A percentile compares a stretch with the other conserved stretches of the same genome.
Conservation (phyloP, 2,329 filamentous ascomycete species). For the Fusarium concolor region DNA sequence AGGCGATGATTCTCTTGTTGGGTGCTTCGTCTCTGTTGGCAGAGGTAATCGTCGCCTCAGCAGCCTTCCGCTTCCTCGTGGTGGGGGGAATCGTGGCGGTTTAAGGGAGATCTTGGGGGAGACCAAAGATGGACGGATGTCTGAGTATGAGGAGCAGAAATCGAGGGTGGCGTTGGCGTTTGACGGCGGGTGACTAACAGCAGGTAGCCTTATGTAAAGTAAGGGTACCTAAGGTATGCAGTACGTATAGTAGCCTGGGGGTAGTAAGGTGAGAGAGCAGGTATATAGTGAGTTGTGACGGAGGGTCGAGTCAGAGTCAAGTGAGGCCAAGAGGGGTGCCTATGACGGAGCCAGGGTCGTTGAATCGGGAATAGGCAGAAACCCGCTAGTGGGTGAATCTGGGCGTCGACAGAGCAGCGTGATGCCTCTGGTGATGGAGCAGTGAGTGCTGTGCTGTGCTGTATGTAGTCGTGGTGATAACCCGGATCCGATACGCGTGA, state of each 20-base stretch:
- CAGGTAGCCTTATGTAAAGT: constrained; percentile 9
- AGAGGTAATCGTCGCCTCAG: constrained; percentile 71
- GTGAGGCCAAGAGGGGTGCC: constrained; percentile 38
- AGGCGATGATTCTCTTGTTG: constrained; percentile 68
- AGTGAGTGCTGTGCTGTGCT: background rate
- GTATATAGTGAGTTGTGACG: constrained; percentile 24
- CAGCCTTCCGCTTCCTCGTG: constrained; percentile 72
- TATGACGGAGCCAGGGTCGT: constrained; percentile 39
- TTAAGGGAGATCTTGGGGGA: constrained; percentile 27
- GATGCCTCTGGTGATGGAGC: background rate
- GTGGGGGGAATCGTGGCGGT: constrained; percentile 69
- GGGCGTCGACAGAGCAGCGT: background rate
- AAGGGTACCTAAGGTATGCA: background rate
- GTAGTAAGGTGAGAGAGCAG: constrained; percentile 3
- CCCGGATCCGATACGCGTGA: background rate
- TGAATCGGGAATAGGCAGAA: constrained; percentile 33
- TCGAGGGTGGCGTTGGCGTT: constrained; percentile 38
- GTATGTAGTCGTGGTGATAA: constrained; percentile 5
- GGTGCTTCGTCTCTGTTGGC: constrained; percentile 56
- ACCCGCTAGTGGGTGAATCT: constrained; percentile 10
- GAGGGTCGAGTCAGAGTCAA: constrained; percentile 36
- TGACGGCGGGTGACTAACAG: constrained; percentile 38
- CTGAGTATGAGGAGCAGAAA: constrained; percentile 31
- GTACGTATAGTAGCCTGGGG: constrained; percentile 15
- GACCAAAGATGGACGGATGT: constrained; percentile 22